Base-by-base conservation (phyloP, 2,329 filamentous ascomycete genomes). In the Paramyrothecium sp. region DNA sequence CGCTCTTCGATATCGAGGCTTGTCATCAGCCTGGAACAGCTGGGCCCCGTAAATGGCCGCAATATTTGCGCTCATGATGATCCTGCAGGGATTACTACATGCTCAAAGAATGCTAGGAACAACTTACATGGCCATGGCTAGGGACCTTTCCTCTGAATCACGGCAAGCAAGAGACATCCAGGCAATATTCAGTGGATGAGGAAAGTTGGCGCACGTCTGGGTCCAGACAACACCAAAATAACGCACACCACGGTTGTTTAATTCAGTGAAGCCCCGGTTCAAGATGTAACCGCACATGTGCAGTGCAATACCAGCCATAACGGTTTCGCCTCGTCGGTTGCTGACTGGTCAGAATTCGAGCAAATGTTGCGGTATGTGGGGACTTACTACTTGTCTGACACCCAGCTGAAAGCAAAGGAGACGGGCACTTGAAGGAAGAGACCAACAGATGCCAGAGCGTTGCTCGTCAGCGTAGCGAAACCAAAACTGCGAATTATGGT, bases 41-140 rank as follows among this genome's bases (percentile, higher is more conserved):
- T 85, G 82, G 1, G 81, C 80, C n/a, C 82, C 83, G 58, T 83
- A 82, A 54, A 86, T 85, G 23, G 81, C 81, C 1, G 82, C 81
- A 44, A 79, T 81, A 61, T 86, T 86, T 55, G 81, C 83, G 20
- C 79, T 79, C 82, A 85, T 85, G 59, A 85, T 82, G 54, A 84
- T 73, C 67, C 74, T 77, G 34, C 46, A 48, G 20, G 23, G 38
- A 19, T 22, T 16, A 23, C 57, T 23, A 56, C 46, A 21, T 48
- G 17, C 16, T n/a, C n/a, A 19, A 8, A 21, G 21, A 16, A 34
- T 16, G n/a, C n/a, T 30, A 10, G 12, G 38, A 16, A 22, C 12
- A 23, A 65, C 69, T 69, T 67, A 81, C 76, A 79, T 72, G 17
- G 82, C 81, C 82, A 85, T 84, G 20, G 81, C 79, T 2, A 85